phyloP scores from a whole-genome alignment of 2,329 filamentous ascomycete genomes.

The Clarireedia sp. region DNA sequence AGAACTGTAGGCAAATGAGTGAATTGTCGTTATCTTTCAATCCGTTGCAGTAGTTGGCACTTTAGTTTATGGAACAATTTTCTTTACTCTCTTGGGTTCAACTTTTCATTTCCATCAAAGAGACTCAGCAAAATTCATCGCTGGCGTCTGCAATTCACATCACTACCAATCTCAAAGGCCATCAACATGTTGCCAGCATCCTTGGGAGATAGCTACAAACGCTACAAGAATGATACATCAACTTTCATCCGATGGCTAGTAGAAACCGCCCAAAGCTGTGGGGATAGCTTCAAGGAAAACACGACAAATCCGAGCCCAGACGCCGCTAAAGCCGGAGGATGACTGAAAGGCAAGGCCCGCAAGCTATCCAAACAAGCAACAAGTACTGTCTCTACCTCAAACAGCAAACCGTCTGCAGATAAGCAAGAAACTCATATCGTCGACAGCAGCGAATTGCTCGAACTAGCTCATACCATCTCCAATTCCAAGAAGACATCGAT shows the following conservation, averaged over 20 bases:
- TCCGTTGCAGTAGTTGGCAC: too few relatives aligned
- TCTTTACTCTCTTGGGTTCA: too few relatives aligned
- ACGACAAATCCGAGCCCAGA: background rate
- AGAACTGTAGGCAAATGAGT: too few relatives aligned
- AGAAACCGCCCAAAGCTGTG: background rate
- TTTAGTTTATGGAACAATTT: too few relatives aligned
- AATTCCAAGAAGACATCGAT: background rate
- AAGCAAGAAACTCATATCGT: background rate
- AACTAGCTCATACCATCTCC: background rate
- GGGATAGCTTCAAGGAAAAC: background rate
- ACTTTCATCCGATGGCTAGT: conserved; percentile 8
- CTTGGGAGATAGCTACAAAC: conserved; percentile 2
- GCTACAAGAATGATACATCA: conserved; percentile 10
- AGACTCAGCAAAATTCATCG: too few relatives aligned
- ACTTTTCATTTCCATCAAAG: too few relatives aligned
- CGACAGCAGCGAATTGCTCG: background rate
- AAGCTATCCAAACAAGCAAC: conserved; percentile 3
- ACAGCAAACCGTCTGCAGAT: background rate
- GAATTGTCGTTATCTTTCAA: too few relatives aligned
- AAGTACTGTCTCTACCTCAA: background rate
- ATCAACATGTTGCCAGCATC: conserved; percentile 2
- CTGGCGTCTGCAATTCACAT: too few relatives aligned
- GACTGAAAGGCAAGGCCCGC: conserved; percentile 9
- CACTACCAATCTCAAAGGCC: too few relatives aligned
- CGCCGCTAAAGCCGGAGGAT: background rate